Base-by-base conservation (phyloP, 352 stramenopile species). In the Globisporangium heterothallicum region DNA sequence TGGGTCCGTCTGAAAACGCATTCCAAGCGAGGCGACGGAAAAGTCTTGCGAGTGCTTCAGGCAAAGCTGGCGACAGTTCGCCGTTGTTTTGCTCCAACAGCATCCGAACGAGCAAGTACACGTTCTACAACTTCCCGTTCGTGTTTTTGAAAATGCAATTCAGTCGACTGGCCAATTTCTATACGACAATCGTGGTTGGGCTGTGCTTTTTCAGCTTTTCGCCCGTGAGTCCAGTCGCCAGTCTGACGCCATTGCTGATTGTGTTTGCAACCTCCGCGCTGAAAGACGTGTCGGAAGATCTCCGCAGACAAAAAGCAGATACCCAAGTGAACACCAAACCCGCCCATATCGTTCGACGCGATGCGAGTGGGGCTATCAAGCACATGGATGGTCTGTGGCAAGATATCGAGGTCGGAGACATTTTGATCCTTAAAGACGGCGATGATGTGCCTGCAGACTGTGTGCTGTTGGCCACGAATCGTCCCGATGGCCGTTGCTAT, bases 71-170 rank as follows among this genome's bases (percentile, higher is more conserved):
- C 21, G 54, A 66, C 46, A 56, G 72, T 7, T 49, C 65, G 1
- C 53, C 66, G 16, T 49, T 64, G 18, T 93, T 92, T 52, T 75
- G 63, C 58, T 75, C 76, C 27, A 95, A 95, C 63, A 59, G 84
- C 38, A 88, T 95, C 27, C 57, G 72, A 30, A 93, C 84, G 50
- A 94, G 82, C 76, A 94, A 94, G 79, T 95, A 95, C 70, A 95
- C 86, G 32, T 79, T 81, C 58, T 94, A 89, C 77, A 95, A 94
- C 68, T 95, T 95, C 50, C 62, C 82, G 56, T 92, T 92, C 51
- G 78, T 94, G 22, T 94, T 94, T 26, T 62, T 95, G 40, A 90
- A 92, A 68, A 91, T 94, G 76, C 86, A 95, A 63, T 95, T 95
- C 63, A 93, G 81, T 53, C 81, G 86, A 42, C 67, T 95, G 14